Conservation (phyloP, 805 yeast genomes). For the Vanderwaltozyma polyspora region DNA sequence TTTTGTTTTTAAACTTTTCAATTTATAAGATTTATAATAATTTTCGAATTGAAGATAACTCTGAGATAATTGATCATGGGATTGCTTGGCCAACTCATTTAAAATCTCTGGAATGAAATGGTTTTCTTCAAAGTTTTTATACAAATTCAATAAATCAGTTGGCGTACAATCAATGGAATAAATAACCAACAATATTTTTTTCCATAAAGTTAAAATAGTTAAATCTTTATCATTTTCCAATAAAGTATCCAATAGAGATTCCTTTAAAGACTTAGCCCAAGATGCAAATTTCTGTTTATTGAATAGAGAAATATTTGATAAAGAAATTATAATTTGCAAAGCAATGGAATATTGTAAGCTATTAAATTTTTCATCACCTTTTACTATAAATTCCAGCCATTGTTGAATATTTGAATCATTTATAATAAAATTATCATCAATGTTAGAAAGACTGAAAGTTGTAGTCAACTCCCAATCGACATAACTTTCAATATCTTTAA, state of each 20-base stretch:
- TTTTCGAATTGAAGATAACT: constrained; percentile 24
- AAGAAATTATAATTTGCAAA: constrained; percentile 15
- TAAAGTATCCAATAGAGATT: background rate
- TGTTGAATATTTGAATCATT: background rate
- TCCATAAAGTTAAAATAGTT: background rate
- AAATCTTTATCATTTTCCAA: background rate
- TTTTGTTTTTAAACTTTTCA: background rate
- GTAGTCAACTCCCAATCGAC: constrained; percentile 11
- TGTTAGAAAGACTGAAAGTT: constrained; percentile 10
- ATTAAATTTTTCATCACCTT: background rate
- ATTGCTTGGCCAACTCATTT: constrained; percentile 8
- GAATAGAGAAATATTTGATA: constrained; percentile 14
- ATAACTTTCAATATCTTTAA: constrained; percentile 1
- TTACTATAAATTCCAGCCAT: background rate
- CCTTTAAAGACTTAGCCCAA: background rate
- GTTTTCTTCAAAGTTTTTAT: constrained; percentile 5
- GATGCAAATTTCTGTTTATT: constrained; percentile 16
- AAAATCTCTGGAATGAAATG: constrained; percentile 6
- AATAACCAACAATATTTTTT: constrained; percentile 2
- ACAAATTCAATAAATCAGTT: constrained; percentile 13
- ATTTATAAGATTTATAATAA: constrained; percentile 12
- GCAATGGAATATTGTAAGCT: constrained; percentile 4
- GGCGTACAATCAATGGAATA: constrained; percentile 13
- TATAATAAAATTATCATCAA: constrained; percentile 13
- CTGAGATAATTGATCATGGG: constrained; percentile 14